Percentiles rank a stretch among this genome's conserved stretches.
phyloP scores from a whole-genome alignment of 164 flowering plant species.

The Vitis amurensis region DNA sequence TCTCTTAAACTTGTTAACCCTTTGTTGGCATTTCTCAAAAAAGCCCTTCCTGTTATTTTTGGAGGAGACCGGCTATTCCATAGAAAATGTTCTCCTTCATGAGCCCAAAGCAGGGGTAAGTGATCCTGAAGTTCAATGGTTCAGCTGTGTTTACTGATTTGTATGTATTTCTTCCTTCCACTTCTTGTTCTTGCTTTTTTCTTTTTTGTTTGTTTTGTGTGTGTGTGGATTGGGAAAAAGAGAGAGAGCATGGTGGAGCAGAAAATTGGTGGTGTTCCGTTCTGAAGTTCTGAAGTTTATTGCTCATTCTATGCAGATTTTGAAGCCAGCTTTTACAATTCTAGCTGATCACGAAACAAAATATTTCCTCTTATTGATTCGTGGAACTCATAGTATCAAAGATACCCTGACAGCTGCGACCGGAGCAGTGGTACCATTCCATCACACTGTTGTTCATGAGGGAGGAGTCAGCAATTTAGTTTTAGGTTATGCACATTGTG shows the following conservation, averaged over 20 bases:
- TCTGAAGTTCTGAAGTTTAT: not conserved
- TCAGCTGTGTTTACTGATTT: not conserved
- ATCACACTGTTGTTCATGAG: constrained; percentile 83
- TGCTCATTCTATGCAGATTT: constrained; percentile 53
- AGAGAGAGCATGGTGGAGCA: not conserved
- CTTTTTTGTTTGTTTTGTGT: not conserved
- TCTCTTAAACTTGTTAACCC: constrained; percentile 70
- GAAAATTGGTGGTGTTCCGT: not conserved
- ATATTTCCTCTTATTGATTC: constrained; percentile 74
- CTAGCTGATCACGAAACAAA: constrained; percentile 61
- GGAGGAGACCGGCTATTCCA: constrained; percentile 81
- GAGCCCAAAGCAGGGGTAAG: constrained; percentile 99
- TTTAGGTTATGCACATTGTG: constrained; percentile 97
- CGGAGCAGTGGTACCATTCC: constrained; percentile 96
- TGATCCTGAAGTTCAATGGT: constrained; percentile 13
- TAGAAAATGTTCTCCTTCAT: constrained; percentile 81
- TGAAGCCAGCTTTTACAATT: constrained; percentile 96
- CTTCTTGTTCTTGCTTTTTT: not conserved
- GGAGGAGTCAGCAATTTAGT: constrained; percentile 91
- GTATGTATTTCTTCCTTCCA: not conserved
- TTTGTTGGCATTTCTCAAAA: constrained; percentile 97
- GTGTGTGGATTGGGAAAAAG: not conserved
- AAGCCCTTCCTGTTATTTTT: constrained; percentile 84
- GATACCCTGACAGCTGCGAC: constrained; percentile 97
- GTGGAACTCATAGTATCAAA: constrained; percentile 97